A percentile compares a stretch with the other conserved stretches of the same genome.
phyloP scores from a whole-genome alignment of 768 basidiomycete genomes.

The Collybia nuda region DNA sequence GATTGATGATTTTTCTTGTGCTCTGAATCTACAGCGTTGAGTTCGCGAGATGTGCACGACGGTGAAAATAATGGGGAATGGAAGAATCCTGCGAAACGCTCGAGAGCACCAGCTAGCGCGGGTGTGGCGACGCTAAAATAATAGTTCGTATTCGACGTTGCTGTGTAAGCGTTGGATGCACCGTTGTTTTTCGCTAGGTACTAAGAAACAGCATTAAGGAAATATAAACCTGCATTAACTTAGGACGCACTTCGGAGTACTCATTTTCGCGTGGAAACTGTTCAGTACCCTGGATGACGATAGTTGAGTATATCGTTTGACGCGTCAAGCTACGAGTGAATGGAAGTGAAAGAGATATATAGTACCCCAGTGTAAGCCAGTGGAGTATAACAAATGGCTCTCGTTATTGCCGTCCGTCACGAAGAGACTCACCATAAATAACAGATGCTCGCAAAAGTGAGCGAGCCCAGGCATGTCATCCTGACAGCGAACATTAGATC shows the following conservation, averaged over 20 bases:
- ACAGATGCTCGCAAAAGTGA: slow-evolving; percentile 93
- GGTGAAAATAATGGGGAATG: slow-evolving; percentile 88
- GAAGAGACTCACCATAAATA: slow-evolving; percentile 79
- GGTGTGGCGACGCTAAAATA: slow-evolving; percentile 70
- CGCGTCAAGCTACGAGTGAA: not conserved
- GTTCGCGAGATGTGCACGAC: slow-evolving; percentile 83
- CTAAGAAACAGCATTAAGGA: slow-evolving; percentile 30
- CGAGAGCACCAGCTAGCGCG: slow-evolving; percentile 66
- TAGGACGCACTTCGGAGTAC: slow-evolving; percentile 70
- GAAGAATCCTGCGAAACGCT: slow-evolving; percentile 86
- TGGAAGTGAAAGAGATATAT: not conserved
- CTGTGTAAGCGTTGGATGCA: slow-evolving; percentile 88
- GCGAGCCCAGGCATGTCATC: slow-evolving; percentile 91
- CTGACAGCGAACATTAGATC: slow-evolving; percentile 28
- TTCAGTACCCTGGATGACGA: slow-evolving; percentile 61
- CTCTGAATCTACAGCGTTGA: slow-evolving; percentile 96
- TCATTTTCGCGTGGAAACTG: slow-evolving; percentile 92
- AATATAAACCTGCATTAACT: not conserved
- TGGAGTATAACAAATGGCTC: not conserved
- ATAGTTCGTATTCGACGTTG: slow-evolving; percentile 90
- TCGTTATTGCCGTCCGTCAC: not conserved
- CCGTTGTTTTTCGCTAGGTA: slow-evolving; percentile 84
- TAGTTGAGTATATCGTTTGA: not conserved
- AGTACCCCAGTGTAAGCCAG: not conserved
- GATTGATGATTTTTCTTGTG: slow-evolving; percentile 94